Conservation (phyloP, 108 stramenopile species). For the Mediolabrus comicus region DNA sequence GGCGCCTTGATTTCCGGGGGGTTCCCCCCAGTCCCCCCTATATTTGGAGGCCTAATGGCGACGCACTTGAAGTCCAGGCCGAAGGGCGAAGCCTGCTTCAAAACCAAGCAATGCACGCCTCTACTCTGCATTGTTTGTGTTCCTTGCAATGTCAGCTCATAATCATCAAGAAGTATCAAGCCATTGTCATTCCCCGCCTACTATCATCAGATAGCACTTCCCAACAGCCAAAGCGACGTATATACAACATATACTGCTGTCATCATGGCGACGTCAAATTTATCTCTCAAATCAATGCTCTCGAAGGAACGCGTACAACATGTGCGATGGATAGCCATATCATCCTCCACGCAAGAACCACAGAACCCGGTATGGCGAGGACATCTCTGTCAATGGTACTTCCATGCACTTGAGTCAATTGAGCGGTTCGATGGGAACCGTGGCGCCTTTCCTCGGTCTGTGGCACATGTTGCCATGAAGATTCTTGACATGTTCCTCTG, state of each 20-base stretch:
- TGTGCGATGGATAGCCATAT: not conserved
- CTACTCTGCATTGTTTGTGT: too few species aligned
- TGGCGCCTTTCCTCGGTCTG: not conserved
- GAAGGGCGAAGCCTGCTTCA: too few species aligned
- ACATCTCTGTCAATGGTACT: not conserved
- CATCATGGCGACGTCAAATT: not conserved
- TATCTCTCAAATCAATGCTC: not conserved
- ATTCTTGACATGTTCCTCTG: not conserved
- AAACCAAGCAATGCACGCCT: too few species aligned
- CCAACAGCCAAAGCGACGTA: too few species aligned
- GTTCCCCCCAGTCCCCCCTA: too few species aligned
- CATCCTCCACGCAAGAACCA: not conserved
- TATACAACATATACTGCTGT: too few species aligned
- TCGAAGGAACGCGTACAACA: not conserved
- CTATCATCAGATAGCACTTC: too few species aligned
- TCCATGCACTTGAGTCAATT: not conserved
- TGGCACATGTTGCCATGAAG: not conserved
- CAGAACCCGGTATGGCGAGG: not conserved
- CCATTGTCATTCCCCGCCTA: too few species aligned
- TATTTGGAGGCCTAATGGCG: too few species aligned
- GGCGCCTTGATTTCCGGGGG: too few species aligned
- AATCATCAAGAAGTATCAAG: not conserved
- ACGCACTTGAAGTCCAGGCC: too few species aligned
- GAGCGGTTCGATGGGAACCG: not conserved
- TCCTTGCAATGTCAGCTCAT: too few species aligned